Evolutionary conservation across 2,329 filamentous ascomycete species (phyloP).

Genomic region (Alternaria panax): DNA sequence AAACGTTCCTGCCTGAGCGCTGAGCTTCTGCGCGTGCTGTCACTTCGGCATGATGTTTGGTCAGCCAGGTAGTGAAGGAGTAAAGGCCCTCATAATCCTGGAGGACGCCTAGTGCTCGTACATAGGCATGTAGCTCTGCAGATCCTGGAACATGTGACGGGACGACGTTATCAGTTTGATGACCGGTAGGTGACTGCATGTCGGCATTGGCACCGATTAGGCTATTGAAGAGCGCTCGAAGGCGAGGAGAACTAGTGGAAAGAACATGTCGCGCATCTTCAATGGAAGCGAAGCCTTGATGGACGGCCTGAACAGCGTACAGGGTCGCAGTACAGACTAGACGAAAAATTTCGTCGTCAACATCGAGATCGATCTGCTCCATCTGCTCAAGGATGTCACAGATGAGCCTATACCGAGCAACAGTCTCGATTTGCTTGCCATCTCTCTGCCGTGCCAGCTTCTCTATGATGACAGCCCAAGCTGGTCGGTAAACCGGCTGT

Average conservation of each 20-base stretch:
- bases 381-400: slow-evolving; percentile 37
- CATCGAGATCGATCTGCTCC: slow-evolving; percentile 39
- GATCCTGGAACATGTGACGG: slow-evolving; percentile 57
- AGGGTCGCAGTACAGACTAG: slow-evolving; percentile 44
- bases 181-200: slow-evolving; percentile 5
- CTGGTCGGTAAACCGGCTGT: slow-evolving; percentile 34
- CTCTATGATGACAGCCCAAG: slow-evolving; percentile 42
- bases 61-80: slow-evolving; percentile 66
- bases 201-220: slow-evolving; percentile 32
- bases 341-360: slow-evolving; percentile 43
- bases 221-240: slow-evolving; percentile 38
- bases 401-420: slow-evolving; percentile 34
- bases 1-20: slow-evolving; percentile 29
- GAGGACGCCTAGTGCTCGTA: slow-evolving; percentile 69
- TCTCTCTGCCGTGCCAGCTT: slow-evolving; percentile 25
- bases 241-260: slow-evolving; percentile 23
- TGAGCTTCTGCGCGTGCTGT: slow-evolving; percentile 38
- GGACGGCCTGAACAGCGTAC: slow-evolving; percentile 36
- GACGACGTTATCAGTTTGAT: slow-evolving; percentile 5
- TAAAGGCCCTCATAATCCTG: slow-evolving; percentile 67
- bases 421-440: slow-evolving; percentile 2
- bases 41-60: slow-evolving; percentile 32
- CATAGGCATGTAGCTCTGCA: slow-evolving; percentile 64
- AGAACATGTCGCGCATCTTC: slow-evolving; percentile 25
- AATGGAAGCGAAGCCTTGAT: slow-evolving; percentile 13